Evolutionary conservation across 208 protist species (phyloP), one percentile per base, ranked within the genome.

Genomic region (Trypanosoma caninum): DNA sequence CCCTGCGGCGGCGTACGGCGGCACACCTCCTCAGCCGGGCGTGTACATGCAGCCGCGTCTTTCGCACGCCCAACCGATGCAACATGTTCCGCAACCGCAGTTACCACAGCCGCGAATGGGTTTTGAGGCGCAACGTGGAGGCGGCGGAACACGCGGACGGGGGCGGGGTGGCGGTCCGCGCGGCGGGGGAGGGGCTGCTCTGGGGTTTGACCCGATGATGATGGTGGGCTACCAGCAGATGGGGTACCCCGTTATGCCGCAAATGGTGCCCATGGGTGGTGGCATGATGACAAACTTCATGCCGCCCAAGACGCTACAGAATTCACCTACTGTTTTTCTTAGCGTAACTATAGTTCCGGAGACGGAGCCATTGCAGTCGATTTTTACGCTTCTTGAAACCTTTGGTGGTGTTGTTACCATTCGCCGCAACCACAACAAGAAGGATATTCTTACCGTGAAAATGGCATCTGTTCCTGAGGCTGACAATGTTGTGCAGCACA

Each of bases 391-490:
- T 58, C 62, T 95, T 59, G 89, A 95, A 72, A 78, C 80, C 8
- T 95, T 82, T 61, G 89, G 89, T 37, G 82, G 81, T 18, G 85
- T 95, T 16, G 75, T 87, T 30, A 84, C 85, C 23, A 90, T 95
- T 27, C 89, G 89, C 38, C 82, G 89, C 55, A 95, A 92, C 69
- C 82, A 91, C 56, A 87, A 91, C 59, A 91, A 91, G 66, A 84
- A 83, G 66, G 82, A 91, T 30, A 95, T 95, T 51, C 54, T 93
- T 7, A 91, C 85, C 1, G 82, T 93, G 18, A 95, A 95, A 80
- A 88, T 87, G 67, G 77, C 82, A 50, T 89, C 81, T 9, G 68
- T 74, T 18, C 78, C 87, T 47, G 85, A 95, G 53, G 84, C 89
- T 22, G 82, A 91, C 28, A 72, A 70, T 38, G 75, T 90, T 52